Percentiles rank a stretch among this genome's conserved stretches.
phyloP scores from a whole-genome alignment of 192 early-diverging fungal genomes.

The Umbelopsis sp. region DNA sequence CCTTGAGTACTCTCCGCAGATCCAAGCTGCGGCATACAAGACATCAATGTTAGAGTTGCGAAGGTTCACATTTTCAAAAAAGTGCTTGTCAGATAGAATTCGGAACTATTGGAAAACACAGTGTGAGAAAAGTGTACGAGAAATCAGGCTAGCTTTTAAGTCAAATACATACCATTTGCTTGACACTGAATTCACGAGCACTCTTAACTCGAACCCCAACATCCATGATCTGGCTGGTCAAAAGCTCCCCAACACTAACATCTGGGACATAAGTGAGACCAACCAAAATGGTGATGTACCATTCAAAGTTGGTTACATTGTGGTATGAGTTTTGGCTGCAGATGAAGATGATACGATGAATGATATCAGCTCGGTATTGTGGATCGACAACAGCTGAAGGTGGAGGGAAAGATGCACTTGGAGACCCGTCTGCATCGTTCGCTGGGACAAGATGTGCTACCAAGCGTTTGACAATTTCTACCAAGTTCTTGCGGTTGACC shows the following conservation, averaged over 20 bases:
- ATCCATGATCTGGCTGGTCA: conserved; percentile 84
- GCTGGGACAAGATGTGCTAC: conserved; percentile 74
- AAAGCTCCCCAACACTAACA: conserved; percentile 70
- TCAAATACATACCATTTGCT: conserved; percentile 61
- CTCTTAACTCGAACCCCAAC: conserved; percentile 87
- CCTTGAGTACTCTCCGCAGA: conserved; percentile 85
- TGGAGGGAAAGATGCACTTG: conserved; percentile 23
- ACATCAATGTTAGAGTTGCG: conserved; percentile 71
- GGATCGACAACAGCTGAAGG: conserved; percentile 55
- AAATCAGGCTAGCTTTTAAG: not conserved
- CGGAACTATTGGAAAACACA: conserved; percentile 45
- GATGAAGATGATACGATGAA: conserved; percentile 78
- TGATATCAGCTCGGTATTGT: conserved; percentile 79
- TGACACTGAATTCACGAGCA: conserved; percentile 75
- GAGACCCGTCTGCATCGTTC: conserved; percentile 27
- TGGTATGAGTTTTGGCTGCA: conserved; percentile 85
- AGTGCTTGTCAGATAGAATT: conserved; percentile 64
- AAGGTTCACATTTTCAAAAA: conserved; percentile 60
- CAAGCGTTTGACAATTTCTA: conserved; percentile 81
- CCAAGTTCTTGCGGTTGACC: conserved; percentile 77
- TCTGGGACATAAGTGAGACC: conserved; percentile 77
- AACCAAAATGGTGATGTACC: conserved; percentile 87
- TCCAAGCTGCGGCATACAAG: conserved; percentile 87
- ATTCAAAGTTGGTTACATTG: conserved; percentile 90
- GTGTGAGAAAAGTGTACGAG: not conserved